These are phyloP conservation scores for Lagenaria siceraria DNA, from an alignment of 306 rosid genomes.

Conservation along the genomic window DNA sequence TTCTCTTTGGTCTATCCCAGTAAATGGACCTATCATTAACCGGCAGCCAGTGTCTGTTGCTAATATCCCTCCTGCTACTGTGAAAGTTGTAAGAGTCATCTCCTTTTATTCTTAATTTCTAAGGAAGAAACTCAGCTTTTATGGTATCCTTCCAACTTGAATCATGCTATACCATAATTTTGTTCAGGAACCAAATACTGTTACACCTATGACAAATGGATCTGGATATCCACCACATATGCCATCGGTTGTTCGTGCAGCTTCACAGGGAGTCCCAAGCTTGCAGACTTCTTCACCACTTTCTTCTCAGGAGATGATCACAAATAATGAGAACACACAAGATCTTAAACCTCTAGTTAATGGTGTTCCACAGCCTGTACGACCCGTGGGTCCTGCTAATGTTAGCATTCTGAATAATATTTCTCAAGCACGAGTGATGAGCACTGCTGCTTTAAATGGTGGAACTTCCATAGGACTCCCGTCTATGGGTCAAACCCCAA, in stretches of 20 bases:
- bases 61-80: constrained; percentile 62
- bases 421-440: constrained; percentile 75
- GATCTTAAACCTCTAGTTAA: constrained; percentile 70
- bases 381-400: constrained; percentile 64
- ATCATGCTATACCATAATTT: background rate
- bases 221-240: constrained; percentile 62
- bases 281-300: constrained; percentile 83
- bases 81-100: constrained; percentile 66
- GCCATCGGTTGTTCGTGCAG: constrained; percentile 52
- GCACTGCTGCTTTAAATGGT: constrained; percentile 59
- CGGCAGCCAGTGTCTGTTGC: constrained; percentile 58
- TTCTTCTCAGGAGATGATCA: constrained; percentile 70
- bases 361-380: constrained; percentile 47
- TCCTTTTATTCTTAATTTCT: constrained; percentile 1
- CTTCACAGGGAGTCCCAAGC: constrained; percentile 72
- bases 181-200: constrained; percentile 76
- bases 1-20: constrained; percentile 28
- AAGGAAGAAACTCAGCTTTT: background rate
- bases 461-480: constrained; percentile 71
- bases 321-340: constrained; percentile 58
- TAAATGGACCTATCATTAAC: constrained; percentile 60
- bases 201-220: constrained; percentile 62
- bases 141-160: background rate
- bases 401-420: constrained; percentile 75
- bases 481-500: constrained; percentile 70